Evolutionary conservation across 2,329 filamentous ascomycete species (phyloP).

Genomic region (Graphiopsis chlorocephala): DNA sequence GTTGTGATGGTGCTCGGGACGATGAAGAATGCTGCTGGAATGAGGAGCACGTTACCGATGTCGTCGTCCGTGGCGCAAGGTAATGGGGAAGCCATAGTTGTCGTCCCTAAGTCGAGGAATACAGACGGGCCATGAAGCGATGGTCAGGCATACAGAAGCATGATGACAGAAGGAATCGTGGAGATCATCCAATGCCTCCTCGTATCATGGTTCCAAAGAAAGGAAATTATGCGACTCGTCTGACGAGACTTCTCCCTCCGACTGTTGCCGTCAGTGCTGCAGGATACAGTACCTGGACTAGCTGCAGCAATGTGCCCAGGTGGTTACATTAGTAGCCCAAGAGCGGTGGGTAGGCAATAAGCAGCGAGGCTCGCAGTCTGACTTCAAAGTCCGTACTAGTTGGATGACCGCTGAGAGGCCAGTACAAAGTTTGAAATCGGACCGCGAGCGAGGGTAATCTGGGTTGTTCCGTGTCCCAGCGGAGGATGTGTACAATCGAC

Average conservation of each 20-base stretch:
- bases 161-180: background rate
- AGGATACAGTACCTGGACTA: background rate
- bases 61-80: background rate
- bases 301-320: background rate
- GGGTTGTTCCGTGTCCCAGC: background rate
- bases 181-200: background rate
- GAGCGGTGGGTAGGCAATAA: too few species aligned
- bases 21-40: background rate
- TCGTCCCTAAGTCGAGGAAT: background rate
- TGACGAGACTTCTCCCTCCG: background rate
- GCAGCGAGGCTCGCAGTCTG: background rate
- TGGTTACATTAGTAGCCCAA: too few species aligned
- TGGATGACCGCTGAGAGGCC: too few species aligned
- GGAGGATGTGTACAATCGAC: background rate
- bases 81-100: background rate
- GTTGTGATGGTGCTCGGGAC: background rate
- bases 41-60: constrained; percentile 3
- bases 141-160: background rate
- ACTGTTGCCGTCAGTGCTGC: background rate
- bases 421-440: background rate
- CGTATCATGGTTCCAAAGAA: background rate
- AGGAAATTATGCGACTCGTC: background rate
- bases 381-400: background rate
- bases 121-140: background rate
- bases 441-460: background rate